Percentiles rank a stretch among this genome's conserved stretches.
These are phyloP conservation scores for Silene vulgaris DNA, from an alignment of 179 eudicot species.

Conservation along the genomic window DNA sequence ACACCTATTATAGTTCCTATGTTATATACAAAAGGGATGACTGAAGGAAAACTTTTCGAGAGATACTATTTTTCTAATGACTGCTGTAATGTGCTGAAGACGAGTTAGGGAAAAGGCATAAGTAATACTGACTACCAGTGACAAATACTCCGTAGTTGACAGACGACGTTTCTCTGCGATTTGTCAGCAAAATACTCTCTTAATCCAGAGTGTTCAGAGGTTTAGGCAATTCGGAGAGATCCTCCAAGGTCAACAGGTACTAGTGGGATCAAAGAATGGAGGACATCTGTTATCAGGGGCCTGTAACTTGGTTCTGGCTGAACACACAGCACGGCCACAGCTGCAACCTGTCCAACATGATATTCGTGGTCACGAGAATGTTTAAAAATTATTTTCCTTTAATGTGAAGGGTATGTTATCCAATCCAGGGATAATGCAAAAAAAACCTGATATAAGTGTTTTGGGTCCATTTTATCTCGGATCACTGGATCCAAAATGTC, in stretches of 20 bases:
- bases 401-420: background rate
- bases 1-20: background rate
- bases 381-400: background rate
- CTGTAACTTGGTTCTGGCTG: slow-evolving; percentile 76
- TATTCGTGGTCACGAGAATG: background rate
- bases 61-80: background rate
- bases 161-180: background rate
- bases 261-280: slow-evolving; percentile 71
- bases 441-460: slow-evolving; percentile 71
- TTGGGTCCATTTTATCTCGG: slow-evolving; percentile 61
- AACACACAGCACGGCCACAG: slow-evolving; percentile 64
- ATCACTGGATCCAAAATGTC: slow-evolving; percentile 58
- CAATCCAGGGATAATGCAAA: background rate
- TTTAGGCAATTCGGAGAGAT: slow-evolving; percentile 33
- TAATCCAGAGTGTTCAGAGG: background rate
- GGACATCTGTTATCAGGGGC: slow-evolving; percentile 62
- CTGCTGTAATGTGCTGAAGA: background rate
- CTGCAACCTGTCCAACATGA: slow-evolving; percentile 48
- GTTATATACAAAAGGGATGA: slow-evolving; percentile 19
- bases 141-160: background rate
- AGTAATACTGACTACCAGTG: background rate
- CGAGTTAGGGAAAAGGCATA: background rate
- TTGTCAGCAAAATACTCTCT: background rate
- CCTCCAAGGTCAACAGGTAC: slow-evolving; percentile 68
- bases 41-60: background rate